These are phyloP conservation scores for Vanrija sp. DNA, from an alignment of 1,284 basidiomycete genomes.

Conservation along the genomic window DNA sequence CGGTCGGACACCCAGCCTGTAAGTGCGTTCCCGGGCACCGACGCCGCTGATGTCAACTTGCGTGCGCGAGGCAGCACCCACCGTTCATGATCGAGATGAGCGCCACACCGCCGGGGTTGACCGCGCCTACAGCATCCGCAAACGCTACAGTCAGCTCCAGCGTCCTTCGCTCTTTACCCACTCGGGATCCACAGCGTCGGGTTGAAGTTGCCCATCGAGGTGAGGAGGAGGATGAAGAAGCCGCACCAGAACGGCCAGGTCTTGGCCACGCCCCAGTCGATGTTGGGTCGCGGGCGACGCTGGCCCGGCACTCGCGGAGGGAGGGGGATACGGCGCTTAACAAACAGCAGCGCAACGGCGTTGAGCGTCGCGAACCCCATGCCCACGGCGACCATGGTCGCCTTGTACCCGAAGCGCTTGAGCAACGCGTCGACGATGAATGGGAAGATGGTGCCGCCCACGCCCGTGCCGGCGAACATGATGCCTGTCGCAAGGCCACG, in stretches of 20 bases:
- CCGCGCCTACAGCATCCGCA: conserved; percentile 33
- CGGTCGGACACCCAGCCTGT: conserved; percentile 43
- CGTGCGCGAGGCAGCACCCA: too few species aligned
- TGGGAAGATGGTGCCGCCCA: conserved; percentile 42
- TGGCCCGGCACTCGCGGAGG: conserved; percentile 1
- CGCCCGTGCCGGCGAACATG: conserved; percentile 42
- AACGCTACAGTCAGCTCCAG: conserved; percentile 24
- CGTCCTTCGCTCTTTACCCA: conserved; percentile 25
- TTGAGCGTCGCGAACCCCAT: conserved; percentile 32
- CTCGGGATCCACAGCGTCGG: conserved; percentile 46
- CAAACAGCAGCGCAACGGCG: conserved; percentile 30
- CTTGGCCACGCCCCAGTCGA: conserved; percentile 27
- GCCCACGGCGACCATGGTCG: conserved; percentile 38
- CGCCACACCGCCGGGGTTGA: conserved; percentile 36
- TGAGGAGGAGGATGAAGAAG: conserved; percentile 33
- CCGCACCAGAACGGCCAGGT: conserved; percentile 33
- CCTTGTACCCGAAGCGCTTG: conserved; percentile 37
- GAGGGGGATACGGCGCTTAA: conserved; percentile 37
- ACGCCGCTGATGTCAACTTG: too few species aligned
- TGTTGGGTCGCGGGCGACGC: not conserved
- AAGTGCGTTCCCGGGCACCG: conserved; percentile 39
- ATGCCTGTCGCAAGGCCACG: conserved; percentile 42
- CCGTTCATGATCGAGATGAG: conserved; percentile 46
- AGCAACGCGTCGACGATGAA: conserved; percentile 38
- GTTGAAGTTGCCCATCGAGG: conserved; percentile 45